Evolutionary conservation across 2,329 filamentous ascomycete genomes (phyloP), one percentile per base, ranked within the genome.

Genomic region (Arthrinium puccinioides): DNA sequence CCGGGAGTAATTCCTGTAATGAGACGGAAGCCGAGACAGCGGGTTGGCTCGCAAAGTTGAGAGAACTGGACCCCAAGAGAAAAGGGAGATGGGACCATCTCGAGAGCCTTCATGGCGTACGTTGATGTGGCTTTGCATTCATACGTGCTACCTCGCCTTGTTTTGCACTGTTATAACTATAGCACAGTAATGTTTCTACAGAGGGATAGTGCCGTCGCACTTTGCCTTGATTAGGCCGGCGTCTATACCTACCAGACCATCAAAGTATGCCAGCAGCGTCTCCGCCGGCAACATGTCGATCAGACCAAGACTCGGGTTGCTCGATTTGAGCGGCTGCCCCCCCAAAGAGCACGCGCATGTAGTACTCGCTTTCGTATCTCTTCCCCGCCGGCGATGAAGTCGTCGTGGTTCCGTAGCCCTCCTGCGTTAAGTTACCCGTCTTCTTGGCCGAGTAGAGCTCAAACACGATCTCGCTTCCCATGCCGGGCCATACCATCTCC

Each of bases 401-500:
- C 4, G 42, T 31, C 4, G 44, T 48, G n/a, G n/a, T n/a, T n/a
- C n/a, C n/a, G n/a, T n/a, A n/a, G n/a, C n/a, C n/a, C n/a, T n/a
- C n/a, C n/a, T n/a, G n/a, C n/a, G n/a, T n/a, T n/a, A n/a, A n/a
- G n/a, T n/a, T n/a, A n/a, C 9, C 33, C 31, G 11, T 46, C n/a
- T 51, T 44, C 28, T 56, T 54, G 48, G 64, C 67, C 48, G 59
- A 64, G 50, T 79, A 88, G 21, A 89, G 53, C 62, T 90, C 85
- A 53, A 89, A 87, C 0, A 88, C 74, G 1, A 90, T 68, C 60
- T 90, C 85, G 9, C 76, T 69, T 0, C 85, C 85, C 84, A 90
- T 88, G 0, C 85, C 85, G 0, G 85, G 85, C 85, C 85, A 90
- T 1, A 87, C 78, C 84, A 90, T 90, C 36, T 67, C 57, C 16